Conservation (phyloP, 108 stramenopile species). For the Stephanodiscus triporus region DNA sequence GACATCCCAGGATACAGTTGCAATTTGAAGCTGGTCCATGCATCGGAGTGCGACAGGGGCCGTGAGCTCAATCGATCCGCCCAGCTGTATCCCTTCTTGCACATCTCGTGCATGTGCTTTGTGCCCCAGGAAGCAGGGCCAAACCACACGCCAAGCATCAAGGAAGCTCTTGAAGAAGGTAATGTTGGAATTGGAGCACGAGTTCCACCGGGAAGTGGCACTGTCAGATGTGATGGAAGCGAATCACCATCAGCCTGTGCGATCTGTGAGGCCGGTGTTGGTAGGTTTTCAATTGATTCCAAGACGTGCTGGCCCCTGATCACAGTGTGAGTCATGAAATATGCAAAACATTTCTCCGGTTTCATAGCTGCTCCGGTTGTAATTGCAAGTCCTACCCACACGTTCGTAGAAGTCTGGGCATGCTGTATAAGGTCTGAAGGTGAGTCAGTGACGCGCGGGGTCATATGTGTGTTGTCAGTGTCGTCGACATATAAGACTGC, state of each 20-base stretch:
- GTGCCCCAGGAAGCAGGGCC: not conserved
- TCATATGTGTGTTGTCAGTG: not conserved
- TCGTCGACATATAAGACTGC: constrained; percentile 15
- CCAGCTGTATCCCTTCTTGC: constrained; percentile 3
- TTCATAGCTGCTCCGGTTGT: constrained; percentile 12
- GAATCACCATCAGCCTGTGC: not conserved
- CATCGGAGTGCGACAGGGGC: not conserved
- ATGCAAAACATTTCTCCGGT: constrained; percentile 10
- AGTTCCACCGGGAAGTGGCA: not conserved
- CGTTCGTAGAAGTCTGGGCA: not conserved
- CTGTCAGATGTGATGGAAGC: not conserved
- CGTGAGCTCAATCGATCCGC: not conserved
- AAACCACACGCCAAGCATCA: not conserved
- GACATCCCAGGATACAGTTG: not conserved
- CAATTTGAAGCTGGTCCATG: not conserved
- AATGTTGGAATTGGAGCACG: not conserved
- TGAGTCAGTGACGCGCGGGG: not conserved
- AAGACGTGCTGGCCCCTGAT: not conserved
- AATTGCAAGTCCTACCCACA: constrained; percentile 10
- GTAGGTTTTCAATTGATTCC: not conserved
- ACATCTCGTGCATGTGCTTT: not conserved
- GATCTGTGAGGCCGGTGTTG: not conserved
- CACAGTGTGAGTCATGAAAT: not conserved
- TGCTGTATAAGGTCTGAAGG: not conserved
- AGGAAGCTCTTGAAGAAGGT: not conserved